Base-by-base conservation (phyloP, 2,329 filamentous ascomycete genomes). In the Claviceps africana region DNA sequence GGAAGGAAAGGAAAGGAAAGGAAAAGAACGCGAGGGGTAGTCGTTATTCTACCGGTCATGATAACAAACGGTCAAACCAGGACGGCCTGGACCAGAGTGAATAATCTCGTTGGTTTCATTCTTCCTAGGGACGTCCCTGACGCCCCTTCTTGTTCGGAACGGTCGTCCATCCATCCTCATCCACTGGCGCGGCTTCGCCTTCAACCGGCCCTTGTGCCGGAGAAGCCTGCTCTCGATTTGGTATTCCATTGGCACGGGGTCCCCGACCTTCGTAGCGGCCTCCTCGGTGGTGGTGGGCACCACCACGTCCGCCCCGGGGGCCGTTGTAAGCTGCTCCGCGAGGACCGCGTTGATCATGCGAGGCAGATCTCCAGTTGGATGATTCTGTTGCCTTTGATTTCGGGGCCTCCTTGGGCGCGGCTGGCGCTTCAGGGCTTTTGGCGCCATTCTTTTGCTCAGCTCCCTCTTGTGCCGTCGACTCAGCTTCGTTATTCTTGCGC, bases 131-230 rank as follows among this genome's bases (percentile, higher is more conserved):
- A 42, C 67, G 65, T 56, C 66, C 67, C 58, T 59, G 61, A 50
- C 66, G 66, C 50, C 65, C 65, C 62, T 68, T 68, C 58, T 68
- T 63, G 54, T 58, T 65, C 33, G 65, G 60, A 54, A 67, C 81
- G 28, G 77, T 83, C 56, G 78, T 81, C 81, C 81, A 84, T 58
- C 81, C 81, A 62, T 83, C 80, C 39, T 79, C 79, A 47, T 79
- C 76, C 48, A 70, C 65, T 40, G 70, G 4, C 19, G 68, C 58
- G 35, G 59, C 54, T 51, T 62, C 58, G 39, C 59, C 64, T 39
- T 59, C 64, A 31, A 57, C 60, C 44, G 64, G 61, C 13, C 64
- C 59, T 56, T 64, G 59, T 22, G 40, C 19, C 58, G 66, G 55
- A 53, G 56, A 67, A 60, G 61, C 61, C 57, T 68, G 68, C 59